These are phyloP conservation scores for Trichoderma polysporum DNA, from an alignment of 2,329 filamentous ascomycete genomes.

Conservation along the genomic window DNA sequence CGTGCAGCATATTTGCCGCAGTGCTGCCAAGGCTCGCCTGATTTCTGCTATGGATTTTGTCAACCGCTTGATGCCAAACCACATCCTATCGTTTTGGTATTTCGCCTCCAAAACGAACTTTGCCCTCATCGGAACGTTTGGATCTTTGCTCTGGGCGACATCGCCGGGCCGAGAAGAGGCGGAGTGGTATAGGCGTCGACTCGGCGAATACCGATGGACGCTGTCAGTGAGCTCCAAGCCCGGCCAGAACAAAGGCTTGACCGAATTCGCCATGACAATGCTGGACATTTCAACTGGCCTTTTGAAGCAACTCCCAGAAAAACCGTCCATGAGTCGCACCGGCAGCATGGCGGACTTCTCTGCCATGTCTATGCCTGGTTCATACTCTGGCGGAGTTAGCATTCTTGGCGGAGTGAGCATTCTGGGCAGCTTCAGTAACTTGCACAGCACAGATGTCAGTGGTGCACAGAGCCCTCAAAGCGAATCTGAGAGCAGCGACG, in stretches of 20 bases:
- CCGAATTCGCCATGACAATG: conserved; percentile 74
- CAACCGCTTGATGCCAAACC: conserved; percentile 81
- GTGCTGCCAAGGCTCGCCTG: conserved; percentile 87
- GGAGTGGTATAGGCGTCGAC: conserved; percentile 82
- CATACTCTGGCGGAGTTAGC: conserved; percentile 35
- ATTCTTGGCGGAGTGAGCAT: conserved; percentile 42
- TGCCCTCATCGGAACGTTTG: conserved; percentile 91
- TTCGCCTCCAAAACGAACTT: conserved; percentile 89
- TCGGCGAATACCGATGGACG: conserved; percentile 93
- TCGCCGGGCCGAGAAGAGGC: conserved; percentile 84
- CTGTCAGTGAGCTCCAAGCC: conserved; percentile 80
- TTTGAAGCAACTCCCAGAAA: conserved; percentile 68
- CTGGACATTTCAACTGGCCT: conserved; percentile 70
- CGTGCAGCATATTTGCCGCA: conserved; percentile 87
- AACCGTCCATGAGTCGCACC: conserved; percentile 62
- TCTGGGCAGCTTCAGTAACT: conserved; percentile 43
- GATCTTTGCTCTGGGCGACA: conserved; percentile 84
- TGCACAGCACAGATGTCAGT: conserved; percentile 50
- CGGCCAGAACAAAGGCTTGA: conserved; percentile 56
- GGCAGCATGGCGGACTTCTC: conserved; percentile 51
- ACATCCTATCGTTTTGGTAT: conserved; percentile 91
- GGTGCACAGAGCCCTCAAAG: conserved; percentile 52
- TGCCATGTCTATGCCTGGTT: conserved; percentile 32
- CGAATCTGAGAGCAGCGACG: conserved; percentile 54
- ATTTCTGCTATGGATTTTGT: conserved; percentile 98